A percentile compares a stretch with the other conserved stretches of the same genome.
Conservation (phyloP, 306 rosid species). For the Citrullus colocynthis region DNA sequence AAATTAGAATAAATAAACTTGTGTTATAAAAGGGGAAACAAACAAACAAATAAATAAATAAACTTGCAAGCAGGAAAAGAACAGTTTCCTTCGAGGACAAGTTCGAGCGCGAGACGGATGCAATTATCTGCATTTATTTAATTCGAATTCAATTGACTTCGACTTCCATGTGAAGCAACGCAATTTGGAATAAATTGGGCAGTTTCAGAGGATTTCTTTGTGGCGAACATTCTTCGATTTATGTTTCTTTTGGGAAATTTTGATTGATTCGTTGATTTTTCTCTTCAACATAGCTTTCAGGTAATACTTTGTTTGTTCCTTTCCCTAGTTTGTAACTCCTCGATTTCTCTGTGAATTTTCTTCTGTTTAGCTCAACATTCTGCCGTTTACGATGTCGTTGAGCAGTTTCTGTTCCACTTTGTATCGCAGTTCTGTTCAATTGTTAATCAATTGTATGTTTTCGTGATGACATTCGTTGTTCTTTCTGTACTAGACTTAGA, state of each 20-base stretch:
- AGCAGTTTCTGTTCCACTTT: not conserved
- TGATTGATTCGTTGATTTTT: not conserved
- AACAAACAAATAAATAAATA: not conserved
- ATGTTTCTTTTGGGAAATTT: not conserved
- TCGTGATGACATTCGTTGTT: not conserved
- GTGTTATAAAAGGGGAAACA: no score
- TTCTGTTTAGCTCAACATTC: not conserved
- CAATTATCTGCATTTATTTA: not conserved
- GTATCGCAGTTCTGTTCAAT: not conserved
- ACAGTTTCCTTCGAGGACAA: not conserved
- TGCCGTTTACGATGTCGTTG: not conserved
- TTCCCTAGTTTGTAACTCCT: not conserved
- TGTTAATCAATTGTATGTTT: not conserved
- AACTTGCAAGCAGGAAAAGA: not conserved
- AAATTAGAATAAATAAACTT: no score
- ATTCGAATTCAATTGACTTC: not conserved
- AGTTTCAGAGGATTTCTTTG: not conserved
- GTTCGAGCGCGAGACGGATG: not conserved
- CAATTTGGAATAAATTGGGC: not conserved
- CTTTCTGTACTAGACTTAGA: not conserved
- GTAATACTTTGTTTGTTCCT: not conserved
- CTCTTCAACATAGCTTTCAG: not conserved
- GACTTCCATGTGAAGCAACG: constrained; percentile 1
- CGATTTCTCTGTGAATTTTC: not conserved
- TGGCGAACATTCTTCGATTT: not conserved